phyloP scores from a whole-genome alignment of 1,284 basidiomycete genomes.

The Pseudozyma flocculosa region DNA sequence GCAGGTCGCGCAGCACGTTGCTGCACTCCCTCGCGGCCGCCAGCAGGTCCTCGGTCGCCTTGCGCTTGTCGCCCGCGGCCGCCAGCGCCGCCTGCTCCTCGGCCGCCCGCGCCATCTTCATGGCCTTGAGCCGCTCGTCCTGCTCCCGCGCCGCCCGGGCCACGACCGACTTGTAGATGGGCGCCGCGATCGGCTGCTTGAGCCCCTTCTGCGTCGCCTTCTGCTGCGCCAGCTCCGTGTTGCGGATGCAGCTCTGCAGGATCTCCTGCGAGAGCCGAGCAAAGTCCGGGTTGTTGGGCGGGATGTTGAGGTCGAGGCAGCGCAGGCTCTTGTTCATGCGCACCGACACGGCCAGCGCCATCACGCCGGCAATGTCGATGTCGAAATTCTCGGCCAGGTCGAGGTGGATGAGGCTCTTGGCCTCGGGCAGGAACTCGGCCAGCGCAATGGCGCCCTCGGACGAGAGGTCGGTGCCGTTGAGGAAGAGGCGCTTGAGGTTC shows the following conservation, averaged over 20 bases:
- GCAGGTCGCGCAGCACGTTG: conserved; percentile 30
- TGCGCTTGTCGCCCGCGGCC: conserved; percentile 11
- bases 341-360: conserved; percentile 83
- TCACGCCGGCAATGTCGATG: conserved; percentile 84
- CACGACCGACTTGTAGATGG: conserved; percentile 49
- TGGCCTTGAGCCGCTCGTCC: conserved; percentile 36
- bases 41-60: conserved; percentile 16
- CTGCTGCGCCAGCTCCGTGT: conserved; percentile 44
- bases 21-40: conserved; percentile 26
- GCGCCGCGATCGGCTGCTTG: conserved; percentile 45
- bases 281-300: conserved; percentile 79
- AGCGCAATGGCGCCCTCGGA: conserved; percentile 88
- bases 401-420: conserved; percentile 79
- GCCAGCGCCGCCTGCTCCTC: conserved; percentile 21
- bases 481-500: conserved; percentile 85
- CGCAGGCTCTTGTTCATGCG: conserved; percentile 79
- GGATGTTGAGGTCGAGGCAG: conserved; percentile 90
- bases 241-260: conserved; percentile 75
- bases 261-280: conserved; percentile 64
- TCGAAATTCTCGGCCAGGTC: conserved; percentile 60
- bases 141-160: conserved; percentile 43
- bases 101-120: conserved; percentile 18
- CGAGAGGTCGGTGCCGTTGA: conserved; percentile 77
- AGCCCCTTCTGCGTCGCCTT: conserved; percentile 34
- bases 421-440: conserved; percentile 93